Percentiles rank a stretch among this genome's conserved stretches.
Evolutionary conservation across 768 basidiomycete species (phyloP).

Genomic region (Leccinum pellstonianum): DNA sequence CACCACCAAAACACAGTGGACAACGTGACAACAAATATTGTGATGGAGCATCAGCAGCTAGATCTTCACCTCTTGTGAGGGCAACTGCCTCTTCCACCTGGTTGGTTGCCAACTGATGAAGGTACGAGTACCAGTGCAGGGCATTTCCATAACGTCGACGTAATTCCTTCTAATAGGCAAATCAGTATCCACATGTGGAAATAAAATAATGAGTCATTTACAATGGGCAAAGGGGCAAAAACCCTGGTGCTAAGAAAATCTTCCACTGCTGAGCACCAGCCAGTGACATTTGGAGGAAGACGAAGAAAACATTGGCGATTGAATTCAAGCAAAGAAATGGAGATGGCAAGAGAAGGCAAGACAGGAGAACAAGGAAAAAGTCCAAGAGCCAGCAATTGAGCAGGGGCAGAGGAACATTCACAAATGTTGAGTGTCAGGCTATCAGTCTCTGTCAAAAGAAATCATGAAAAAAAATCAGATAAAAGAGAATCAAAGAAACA

Average conservation of each 20-base stretch:
- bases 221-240: background rate
- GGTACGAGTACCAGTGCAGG: background rate
- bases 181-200: background rate
- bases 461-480: background rate
- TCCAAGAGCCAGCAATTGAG: background rate
- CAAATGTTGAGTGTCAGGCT: background rate
- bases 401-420: background rate
- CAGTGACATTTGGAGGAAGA: background rate
- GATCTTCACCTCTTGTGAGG: too few relatives aligned
- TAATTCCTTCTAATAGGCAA: background rate
- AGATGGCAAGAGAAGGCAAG: background rate
- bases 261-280: background rate
- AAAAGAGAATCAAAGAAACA: background rate
- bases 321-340: background rate
- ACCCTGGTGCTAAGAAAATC: background rate
- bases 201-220: background rate
- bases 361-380: background rate
- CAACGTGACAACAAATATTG: background rate
- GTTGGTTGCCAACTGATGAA: background rate
- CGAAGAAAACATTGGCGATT: background rate
- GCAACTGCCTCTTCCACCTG: background rate
- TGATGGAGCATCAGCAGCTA: background rate
- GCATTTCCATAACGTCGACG: background rate
- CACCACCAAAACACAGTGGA: too few relatives aligned
- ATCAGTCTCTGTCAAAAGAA: background rate